A percentile compares a stretch with the other conserved stretches of the same genome.
These are phyloP conservation scores for Spergularia azorica DNA, from an alignment of 179 eudicot genomes.

Conservation along the genomic window DNA sequence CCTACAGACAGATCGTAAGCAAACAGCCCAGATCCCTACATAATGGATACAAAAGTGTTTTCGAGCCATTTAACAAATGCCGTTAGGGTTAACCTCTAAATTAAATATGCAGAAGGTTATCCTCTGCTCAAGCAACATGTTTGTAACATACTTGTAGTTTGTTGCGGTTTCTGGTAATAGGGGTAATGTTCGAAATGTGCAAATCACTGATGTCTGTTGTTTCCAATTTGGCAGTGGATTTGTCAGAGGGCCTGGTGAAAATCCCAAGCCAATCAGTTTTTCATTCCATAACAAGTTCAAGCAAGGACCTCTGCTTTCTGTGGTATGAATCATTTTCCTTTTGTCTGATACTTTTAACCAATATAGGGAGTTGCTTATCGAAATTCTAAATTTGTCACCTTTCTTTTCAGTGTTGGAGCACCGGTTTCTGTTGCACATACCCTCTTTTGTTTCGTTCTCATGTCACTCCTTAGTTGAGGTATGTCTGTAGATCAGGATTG, in stretches of 20 bases:
- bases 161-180: not conserved
- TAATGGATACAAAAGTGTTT: too few species aligned
- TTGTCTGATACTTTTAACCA: not conserved
- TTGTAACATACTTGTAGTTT: too few species aligned
- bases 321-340: conserved; percentile 48
- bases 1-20: too few species aligned
- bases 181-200: not conserved
- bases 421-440: conserved; percentile 88
- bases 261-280: conserved; percentile 70
- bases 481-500: conserved; percentile 3
- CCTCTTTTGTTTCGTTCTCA: conserved; percentile 82
- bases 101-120: too few species aligned
- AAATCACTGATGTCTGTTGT: conserved; percentile 5
- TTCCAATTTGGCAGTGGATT: conserved; percentile 65
- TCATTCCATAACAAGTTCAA: conserved; percentile 88
- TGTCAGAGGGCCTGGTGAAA: conserved; percentile 93
- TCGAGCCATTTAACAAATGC: too few species aligned
- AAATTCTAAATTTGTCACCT: not conserved
- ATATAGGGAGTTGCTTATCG: conserved; percentile 13
- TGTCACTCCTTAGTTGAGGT: conserved; percentile 58
- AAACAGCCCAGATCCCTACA: too few species aligned
- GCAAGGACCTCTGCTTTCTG: conserved; percentile 92
- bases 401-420: conserved; percentile 82
- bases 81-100: too few species aligned
- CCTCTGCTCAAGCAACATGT: too few species aligned